These are phyloP conservation scores for Fusarium sp. DNA, from an alignment of 2,329 filamentous ascomycete species.

Conservation along the genomic window DNA sequence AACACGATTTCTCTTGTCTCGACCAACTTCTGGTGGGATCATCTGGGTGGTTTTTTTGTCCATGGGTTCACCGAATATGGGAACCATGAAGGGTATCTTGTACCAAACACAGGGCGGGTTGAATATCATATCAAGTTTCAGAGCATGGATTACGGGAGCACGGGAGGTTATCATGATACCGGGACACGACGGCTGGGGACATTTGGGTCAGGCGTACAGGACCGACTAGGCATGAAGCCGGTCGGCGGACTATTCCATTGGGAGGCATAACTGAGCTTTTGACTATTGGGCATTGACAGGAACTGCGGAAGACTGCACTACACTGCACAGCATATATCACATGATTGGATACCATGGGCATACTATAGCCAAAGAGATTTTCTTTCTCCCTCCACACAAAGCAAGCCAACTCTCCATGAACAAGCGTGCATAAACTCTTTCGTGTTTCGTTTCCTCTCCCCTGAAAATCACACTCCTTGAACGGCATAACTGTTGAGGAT, in stretches of 20 bases:
- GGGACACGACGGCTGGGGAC: slow-evolving; percentile 49
- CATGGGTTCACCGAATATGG: slow-evolving; percentile 43
- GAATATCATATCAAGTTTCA: slow-evolving; percentile 51
- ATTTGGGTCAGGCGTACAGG: slow-evolving; percentile 46
- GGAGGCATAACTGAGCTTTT: slow-evolving; percentile 43
- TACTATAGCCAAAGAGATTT: slow-evolving; percentile 47
- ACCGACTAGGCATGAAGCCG: slow-evolving; percentile 45
- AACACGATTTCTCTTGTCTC: slow-evolving; percentile 41
- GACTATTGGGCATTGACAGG: slow-evolving; percentile 42
- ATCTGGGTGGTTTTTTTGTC: slow-evolving; percentile 44
- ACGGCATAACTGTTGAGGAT: slow-evolving; percentile 12
- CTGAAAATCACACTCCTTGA: slow-evolving; percentile 13
- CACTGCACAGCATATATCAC: slow-evolving; percentile 47
- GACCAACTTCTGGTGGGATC: slow-evolving; percentile 36
- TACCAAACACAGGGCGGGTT: slow-evolving; percentile 52
- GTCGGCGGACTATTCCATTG: slow-evolving; percentile 42
- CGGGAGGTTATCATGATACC: slow-evolving; percentile 50
- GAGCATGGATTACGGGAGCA: slow-evolving; percentile 53
- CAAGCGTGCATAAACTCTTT: slow-evolving; percentile 20
- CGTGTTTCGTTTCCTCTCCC: slow-evolving; percentile 9
- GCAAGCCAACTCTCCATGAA: slow-evolving; percentile 27
- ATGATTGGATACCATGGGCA: slow-evolving; percentile 48
- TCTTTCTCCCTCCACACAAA: slow-evolving; percentile 43
- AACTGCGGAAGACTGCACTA: slow-evolving; percentile 49
- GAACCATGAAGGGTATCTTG: slow-evolving; percentile 47